phyloP scores from a whole-genome alignment of 2,329 filamentous ascomycete genomes.

The Alternaria conjuncta region DNA sequence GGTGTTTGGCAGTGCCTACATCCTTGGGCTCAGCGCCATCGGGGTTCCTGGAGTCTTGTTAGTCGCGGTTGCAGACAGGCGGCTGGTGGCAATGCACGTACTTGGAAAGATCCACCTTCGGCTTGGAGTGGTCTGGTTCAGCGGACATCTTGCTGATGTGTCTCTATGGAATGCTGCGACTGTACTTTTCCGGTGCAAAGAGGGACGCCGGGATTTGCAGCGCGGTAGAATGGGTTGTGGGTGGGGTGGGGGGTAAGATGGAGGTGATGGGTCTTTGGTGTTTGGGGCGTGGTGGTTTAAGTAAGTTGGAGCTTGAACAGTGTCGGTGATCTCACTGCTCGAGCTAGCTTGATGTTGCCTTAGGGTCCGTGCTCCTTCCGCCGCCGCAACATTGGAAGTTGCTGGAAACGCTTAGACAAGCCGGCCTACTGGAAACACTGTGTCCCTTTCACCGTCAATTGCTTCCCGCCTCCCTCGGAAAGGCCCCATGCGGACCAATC shows the following conservation, averaged over 20 bases:
- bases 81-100: slow-evolving; percentile 42
- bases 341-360: slow-evolving; percentile 33
- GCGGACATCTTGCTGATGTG: slow-evolving; percentile 54
- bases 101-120: slow-evolving; percentile 58
- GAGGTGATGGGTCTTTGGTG: slow-evolving; percentile 26
- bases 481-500: slow-evolving; percentile 16
- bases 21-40: slow-evolving; percentile 87
- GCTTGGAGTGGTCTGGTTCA: slow-evolving; percentile 57
- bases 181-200: slow-evolving; percentile 10
- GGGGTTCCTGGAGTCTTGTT: slow-evolving; percentile 71
- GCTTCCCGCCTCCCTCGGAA: not conserved
- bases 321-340: slow-evolving; percentile 36
- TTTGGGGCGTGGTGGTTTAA: slow-evolving; percentile 43
- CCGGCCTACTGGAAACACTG: slow-evolving; percentile 22
- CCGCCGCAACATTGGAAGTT: slow-evolving; percentile 37
- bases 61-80: slow-evolving; percentile 40
- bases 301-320: slow-evolving; percentile 38
- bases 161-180: slow-evolving; percentile 25
- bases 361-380: slow-evolving; percentile 32
- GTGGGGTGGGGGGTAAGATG: slow-evolving; percentile 34
- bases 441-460: slow-evolving; percentile 19
- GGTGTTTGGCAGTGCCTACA: slow-evolving; percentile 56
- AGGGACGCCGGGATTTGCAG: slow-evolving; percentile 23
- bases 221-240: slow-evolving; percentile 21
- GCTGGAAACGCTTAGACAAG: slow-evolving; percentile 29